These are phyloP conservation scores for Candida andamanensis DNA, from an alignment of 805 yeast species.

Conservation along the genomic window DNA sequence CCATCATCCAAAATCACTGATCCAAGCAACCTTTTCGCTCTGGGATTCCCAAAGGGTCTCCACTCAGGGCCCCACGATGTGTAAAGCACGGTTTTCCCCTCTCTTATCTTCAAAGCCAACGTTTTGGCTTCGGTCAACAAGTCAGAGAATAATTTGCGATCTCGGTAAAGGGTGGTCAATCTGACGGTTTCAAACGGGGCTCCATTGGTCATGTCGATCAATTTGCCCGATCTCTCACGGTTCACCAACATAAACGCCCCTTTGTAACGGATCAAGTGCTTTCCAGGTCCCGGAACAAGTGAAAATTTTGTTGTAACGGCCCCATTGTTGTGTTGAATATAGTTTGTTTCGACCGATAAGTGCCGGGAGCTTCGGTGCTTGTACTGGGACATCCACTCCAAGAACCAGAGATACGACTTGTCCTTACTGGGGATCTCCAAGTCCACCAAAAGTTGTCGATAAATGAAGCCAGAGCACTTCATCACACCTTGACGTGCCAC, in stretches of 20 bases:
- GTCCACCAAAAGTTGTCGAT: slow-evolving; percentile 83
- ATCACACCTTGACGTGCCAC: slow-evolving; percentile 64
- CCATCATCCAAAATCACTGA: slow-evolving; percentile 83
- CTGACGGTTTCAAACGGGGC: slow-evolving; percentile 97
- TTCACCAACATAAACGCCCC: slow-evolving; percentile 86
- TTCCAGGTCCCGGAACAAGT: slow-evolving; percentile 96
- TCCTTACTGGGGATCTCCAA: slow-evolving; percentile 91
- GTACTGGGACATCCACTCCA: slow-evolving; percentile 91
- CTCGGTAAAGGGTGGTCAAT: slow-evolving; percentile 82
- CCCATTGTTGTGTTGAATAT: slow-evolving; percentile 87
- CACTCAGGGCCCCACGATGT: slow-evolving; percentile 98
- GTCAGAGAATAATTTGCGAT: slow-evolving; percentile 62
- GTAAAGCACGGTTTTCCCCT: slow-evolving; percentile 90
- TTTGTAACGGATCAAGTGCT: slow-evolving; percentile 77
- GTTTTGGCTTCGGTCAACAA: slow-evolving; percentile 78
- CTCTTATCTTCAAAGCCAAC: slow-evolving; percentile 74
- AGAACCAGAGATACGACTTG: slow-evolving; percentile 89
- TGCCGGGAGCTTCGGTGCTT: slow-evolving; percentile 76
- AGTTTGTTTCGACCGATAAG: slow-evolving; percentile 83
- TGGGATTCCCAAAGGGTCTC: slow-evolving; percentile 96
- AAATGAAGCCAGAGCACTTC: slow-evolving; percentile 59
- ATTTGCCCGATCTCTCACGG: slow-evolving; percentile 84
- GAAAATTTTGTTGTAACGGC: slow-evolving; percentile 81
- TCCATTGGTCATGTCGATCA: slow-evolving; percentile 85
- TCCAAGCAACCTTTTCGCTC: slow-evolving; percentile 76